Conservation (phyloP, 192 early-diverging fungal species). For the Entomortierella chlamydospora region DNA sequence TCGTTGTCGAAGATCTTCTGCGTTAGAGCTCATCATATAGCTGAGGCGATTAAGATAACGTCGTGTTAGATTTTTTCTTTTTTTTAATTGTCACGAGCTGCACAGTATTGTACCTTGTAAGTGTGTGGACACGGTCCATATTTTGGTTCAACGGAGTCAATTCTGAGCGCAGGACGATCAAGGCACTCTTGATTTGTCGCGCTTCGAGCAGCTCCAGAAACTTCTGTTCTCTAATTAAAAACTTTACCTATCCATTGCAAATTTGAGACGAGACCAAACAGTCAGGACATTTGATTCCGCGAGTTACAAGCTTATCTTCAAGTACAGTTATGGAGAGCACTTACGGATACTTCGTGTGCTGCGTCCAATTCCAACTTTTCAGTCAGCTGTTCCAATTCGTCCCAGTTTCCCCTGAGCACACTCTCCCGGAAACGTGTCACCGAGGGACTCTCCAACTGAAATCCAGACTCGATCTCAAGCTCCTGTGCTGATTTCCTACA, state of each 20-base stretch:
- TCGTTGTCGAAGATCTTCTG: conserved; percentile 73
- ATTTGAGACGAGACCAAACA: too few species aligned
- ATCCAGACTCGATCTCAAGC: conserved; percentile 86
- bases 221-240: conserved; percentile 90
- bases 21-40: conserved; percentile 75
- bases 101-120: conserved; percentile 73
- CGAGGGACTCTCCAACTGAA: conserved; percentile 75
- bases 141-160: conserved; percentile 78
- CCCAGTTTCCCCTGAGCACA: conserved; percentile 86
- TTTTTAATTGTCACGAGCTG: conserved; percentile 16
- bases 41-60: conserved; percentile 42
- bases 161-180: conserved; percentile 84
- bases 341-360: conserved; percentile 44
- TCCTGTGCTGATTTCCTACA: conserved; percentile 70
- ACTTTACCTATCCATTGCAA: conserved; percentile 56
- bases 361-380: conserved; percentile 60
- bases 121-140: conserved; percentile 74
- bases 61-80: conserved; percentile 7
- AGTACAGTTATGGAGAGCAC: not conserved
- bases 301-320: too few species aligned
- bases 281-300: too few species aligned
- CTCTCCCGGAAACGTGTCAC: conserved; percentile 76
- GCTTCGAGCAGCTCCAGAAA: conserved; percentile 89
- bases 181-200: conserved; percentile 74
- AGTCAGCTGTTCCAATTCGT: conserved; percentile 69